A percentile compares a stretch with the other conserved stretches of the same genome.
phyloP scores from a whole-genome alignment of 257 asterid genomes.

The Lithospermum erythrorhizon region DNA sequence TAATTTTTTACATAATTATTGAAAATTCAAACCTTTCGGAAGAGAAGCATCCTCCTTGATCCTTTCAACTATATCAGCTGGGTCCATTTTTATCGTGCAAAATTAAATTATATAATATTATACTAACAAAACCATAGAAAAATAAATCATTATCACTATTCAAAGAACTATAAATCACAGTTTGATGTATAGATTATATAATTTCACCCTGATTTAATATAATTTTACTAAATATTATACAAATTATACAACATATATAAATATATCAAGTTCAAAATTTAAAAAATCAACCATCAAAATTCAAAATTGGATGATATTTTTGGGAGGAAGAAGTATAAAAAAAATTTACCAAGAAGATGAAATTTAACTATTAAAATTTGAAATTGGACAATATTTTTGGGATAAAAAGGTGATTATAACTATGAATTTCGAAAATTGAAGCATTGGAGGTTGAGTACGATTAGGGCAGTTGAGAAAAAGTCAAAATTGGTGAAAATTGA shows the following conservation, averaged over 20 bases:
- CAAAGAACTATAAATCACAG: too few relatives aligned
- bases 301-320: too few relatives aligned
- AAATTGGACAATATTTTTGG: neutral
- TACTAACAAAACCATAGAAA: constrained; percentile 7
- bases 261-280: too few relatives aligned
- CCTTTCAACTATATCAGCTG: constrained; percentile 87
- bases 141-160: too few relatives aligned
- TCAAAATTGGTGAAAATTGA: neutral
- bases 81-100: constrained; percentile 53
- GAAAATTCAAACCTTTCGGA: constrained; percentile 56
- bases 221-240: too few relatives aligned
- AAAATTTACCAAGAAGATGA: neutral
- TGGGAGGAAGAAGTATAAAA: neutral
- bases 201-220: too few relatives aligned
- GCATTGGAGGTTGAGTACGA: constrained; percentile 14
- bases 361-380: neutral
- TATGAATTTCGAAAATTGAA: neutral
- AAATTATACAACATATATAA: too few relatives aligned
- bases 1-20: too few relatives aligned
- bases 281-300: too few relatives aligned
- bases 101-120: neutral
- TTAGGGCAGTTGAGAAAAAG: constrained; percentile 18
- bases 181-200: too few relatives aligned
- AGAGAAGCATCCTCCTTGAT: constrained; percentile 94
- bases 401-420: too few relatives aligned